phyloP scores from a whole-genome alignment of 139 green algal species.

The Cymbomonas tetramitiformis region DNA sequence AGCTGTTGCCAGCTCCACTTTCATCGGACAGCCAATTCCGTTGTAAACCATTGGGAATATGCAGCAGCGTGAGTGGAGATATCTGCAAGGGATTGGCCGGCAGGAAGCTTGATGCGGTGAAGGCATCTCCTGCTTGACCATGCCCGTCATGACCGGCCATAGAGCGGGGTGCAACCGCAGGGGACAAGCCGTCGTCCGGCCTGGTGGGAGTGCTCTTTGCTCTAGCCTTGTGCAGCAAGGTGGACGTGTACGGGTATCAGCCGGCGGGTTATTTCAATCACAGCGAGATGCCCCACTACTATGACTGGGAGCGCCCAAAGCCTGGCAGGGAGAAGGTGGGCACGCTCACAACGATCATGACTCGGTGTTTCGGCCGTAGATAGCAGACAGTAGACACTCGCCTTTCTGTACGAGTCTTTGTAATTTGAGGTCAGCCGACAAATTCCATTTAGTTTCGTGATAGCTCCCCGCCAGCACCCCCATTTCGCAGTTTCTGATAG shows the following conservation, averaged over 20 bases:
- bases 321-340: constrained; percentile 18
- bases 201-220: constrained; percentile 19
- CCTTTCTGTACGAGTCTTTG: too few relatives aligned
- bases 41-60: too few relatives aligned
- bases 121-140: background rate
- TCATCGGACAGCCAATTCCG: too few relatives aligned
- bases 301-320: constrained; percentile 25
- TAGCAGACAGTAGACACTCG: too few relatives aligned
- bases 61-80: background rate
- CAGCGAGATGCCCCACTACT: constrained; percentile 16
- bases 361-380: too few relatives aligned
- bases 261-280: constrained; percentile 17
- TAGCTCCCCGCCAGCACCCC: too few relatives aligned
- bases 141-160: background rate
- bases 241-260: constrained; percentile 23
- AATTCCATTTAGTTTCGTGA: too few relatives aligned
- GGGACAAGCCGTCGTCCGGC: constrained; percentile 11
- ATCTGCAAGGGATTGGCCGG: background rate
- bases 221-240: constrained; percentile 15
- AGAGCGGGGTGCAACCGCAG: too few relatives aligned
- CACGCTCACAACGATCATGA: too few relatives aligned
- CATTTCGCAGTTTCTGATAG: too few relatives aligned
- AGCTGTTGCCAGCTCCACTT: too few relatives aligned
- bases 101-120: background rate
- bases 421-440: too few relatives aligned